Evolutionary conservation across 495 filamentous ascomycete species (phyloP), one percentile per base, ranked within the genome.

Genomic region (Penicillium odoratum): DNA sequence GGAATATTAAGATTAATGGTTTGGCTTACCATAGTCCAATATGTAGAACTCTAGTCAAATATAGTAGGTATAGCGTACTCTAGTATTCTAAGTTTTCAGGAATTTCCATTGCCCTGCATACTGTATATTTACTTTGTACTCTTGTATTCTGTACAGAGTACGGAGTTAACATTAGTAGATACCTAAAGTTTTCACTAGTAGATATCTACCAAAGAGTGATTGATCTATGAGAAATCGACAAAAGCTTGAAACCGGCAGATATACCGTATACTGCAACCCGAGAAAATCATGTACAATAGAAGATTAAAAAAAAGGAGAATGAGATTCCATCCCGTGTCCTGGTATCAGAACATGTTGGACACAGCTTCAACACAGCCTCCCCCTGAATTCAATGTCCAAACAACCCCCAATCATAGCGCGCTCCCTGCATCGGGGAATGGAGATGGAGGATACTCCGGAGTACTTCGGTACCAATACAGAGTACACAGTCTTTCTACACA

Each of bases 321-420:
- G 21, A 33, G 28, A 31, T 48, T 48, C 46, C 28, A 25, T 30
- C 46, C 46, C 46, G 46, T 48, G 28, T 48, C 46, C 10, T 6
- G 26, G 28, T 48, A 48, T 48, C 25, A 28, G 46, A 28, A 48
- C 31, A 30, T 48, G 28, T 48, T 48, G 46, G 46, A 48, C 28
- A 30, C 25, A 3, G 9, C 45, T 48, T 30, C 46, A 52, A 67
- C 66, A 69, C 66, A 67, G 66, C 66, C 66, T 69, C 66, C 66
- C 66, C 66, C 66, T 69, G 66, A 67, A 65, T 64, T 54, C 34
- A 36, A 58, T 21, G 42, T 44, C 38, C 18, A 36, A 18, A 51
- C 48, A 26, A 34, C 50, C 33, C 45, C 59, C 53, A 56, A 51
- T 61, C 62, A 47, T 48, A 52, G 28, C 16, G 40, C 36, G 15